Base-by-base conservation (phyloP, 2,329 filamentous ascomycete genomes). In the Venturia aucupariae region DNA sequence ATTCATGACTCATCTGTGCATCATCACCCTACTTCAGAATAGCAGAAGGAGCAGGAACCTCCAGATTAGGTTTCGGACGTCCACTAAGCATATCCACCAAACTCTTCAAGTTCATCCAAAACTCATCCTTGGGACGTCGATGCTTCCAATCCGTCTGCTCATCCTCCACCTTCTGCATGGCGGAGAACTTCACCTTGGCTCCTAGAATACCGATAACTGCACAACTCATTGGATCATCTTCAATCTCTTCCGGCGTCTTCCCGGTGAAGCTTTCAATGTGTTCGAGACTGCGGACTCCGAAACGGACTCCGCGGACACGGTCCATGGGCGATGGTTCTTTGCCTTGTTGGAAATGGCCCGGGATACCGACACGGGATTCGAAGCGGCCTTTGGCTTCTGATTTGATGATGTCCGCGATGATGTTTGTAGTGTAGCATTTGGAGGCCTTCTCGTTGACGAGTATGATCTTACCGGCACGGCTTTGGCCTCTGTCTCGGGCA, bases 361-460 rank as follows among this genome's bases (percentile, higher is more conserved):
- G 92, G 61, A 96, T 93, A 69, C 90, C 92, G 73, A 94, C 89
- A 66, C 93, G 87, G 57, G 90, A 90, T 76, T 99, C 94, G 73
- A 99, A 99, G 19, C 92, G 87, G 68, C 92, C 92, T 70, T 90
- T 88, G 10, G 92, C 90, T 76, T 97, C 94, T 69, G 96, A 92
- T 65, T 90, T 90, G 78, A 99, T 96, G 77, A 97, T 97, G 73
- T 93, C 89, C 41, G 93, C 92, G 71, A 99, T 93, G 65, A 97
- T 85, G 75, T 96, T 92, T 22, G 94, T 96, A 61, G 84, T 90
- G 81, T 97, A 97, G 19, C 92, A 92, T 71, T 84, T 86, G 71
- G 90, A 95, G 7, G 94, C 90, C 77, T 92, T 92, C 77, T 99
- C 94, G 76, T 97, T 97, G 74, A 96, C 86, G n/a, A 99, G 85